These are phyloP conservation scores for Prosopis cineraria DNA, from an alignment of 306 rosid species.

Conservation along the genomic window DNA sequence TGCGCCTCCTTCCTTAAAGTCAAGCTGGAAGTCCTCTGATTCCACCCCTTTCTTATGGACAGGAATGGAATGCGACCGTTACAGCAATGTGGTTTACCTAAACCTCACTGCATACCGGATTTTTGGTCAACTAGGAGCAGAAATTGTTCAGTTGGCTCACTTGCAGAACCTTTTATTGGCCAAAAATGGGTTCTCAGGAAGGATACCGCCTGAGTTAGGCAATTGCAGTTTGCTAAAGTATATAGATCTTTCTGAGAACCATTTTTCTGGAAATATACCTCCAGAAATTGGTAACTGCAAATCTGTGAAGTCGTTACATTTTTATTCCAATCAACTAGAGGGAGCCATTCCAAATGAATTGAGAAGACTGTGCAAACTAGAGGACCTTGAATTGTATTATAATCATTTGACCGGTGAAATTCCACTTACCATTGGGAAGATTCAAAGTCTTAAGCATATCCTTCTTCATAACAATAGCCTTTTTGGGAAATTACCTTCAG, in stretches of 20 bases:
- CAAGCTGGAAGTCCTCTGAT: slow-evolving; percentile 60
- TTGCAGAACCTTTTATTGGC: slow-evolving; percentile 44
- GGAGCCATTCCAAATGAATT: too few species aligned
- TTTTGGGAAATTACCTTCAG: too few species aligned
- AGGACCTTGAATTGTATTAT: too few species aligned
- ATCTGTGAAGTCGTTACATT: too few species aligned
- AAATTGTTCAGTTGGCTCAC: slow-evolving; percentile 46
- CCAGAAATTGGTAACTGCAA: too few species aligned
- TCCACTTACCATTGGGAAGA: neutral
- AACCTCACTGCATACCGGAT: slow-evolving; percentile 50
- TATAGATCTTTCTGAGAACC: slow-evolving; percentile 43
- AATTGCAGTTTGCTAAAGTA: slow-evolving; percentile 48
- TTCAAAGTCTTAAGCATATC: slow-evolving; percentile 47
- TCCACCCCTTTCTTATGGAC: slow-evolving; percentile 72
- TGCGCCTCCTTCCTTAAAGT: slow-evolving; percentile 44
- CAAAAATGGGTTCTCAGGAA: slow-evolving; percentile 41
- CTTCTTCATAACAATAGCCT: slow-evolving; percentile 65
- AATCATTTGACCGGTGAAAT: too few species aligned
- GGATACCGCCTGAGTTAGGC: slow-evolving; percentile 42
- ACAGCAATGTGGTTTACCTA: slow-evolving; percentile 46
- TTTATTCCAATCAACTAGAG: too few species aligned
- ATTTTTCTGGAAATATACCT: too few species aligned
- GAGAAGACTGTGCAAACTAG: too few species aligned
- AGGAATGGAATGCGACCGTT: slow-evolving; percentile 60
- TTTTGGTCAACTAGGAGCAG: slow-evolving; percentile 56